phyloP scores from a whole-genome alignment of 2,329 filamentous ascomycete species.

The Claviceps paspali region DNA sequence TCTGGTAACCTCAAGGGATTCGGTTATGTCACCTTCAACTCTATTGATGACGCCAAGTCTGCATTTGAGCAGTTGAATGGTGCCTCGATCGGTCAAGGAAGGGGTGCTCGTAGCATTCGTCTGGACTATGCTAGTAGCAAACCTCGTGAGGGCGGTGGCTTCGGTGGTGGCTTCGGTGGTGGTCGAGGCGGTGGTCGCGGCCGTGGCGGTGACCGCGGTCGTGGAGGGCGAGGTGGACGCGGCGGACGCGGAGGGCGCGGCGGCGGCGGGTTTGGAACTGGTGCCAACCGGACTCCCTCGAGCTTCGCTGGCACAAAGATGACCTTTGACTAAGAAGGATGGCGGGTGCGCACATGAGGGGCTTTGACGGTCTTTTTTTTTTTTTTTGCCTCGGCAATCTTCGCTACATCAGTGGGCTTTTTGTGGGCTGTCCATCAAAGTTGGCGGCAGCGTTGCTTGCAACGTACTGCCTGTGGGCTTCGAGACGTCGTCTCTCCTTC shows the following conservation, averaged over 20 bases:
- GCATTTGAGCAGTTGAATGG: slow-evolving; percentile 60
- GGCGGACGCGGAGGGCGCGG: slow-evolving; percentile 27
- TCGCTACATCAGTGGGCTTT: slow-evolving; percentile 25
- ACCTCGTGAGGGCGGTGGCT: slow-evolving; percentile 37
- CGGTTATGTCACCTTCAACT: slow-evolving; percentile 74
- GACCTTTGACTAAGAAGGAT: slow-evolving; percentile 44
- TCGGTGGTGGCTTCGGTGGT: slow-evolving; percentile 30
- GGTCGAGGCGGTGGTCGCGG: slow-evolving; percentile 33
- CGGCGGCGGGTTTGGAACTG: slow-evolving; percentile 35
- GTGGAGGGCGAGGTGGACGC: slow-evolving; percentile 34
- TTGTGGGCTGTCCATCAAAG: slow-evolving; percentile 42
- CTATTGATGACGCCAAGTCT: slow-evolving; percentile 66
- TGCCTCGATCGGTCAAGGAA: slow-evolving; percentile 42
- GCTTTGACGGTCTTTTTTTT: too few relatives aligned
- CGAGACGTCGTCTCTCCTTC: slow-evolving; percentile 35
- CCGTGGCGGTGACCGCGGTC: slow-evolving; percentile 16
- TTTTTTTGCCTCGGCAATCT: slow-evolving; percentile 27
- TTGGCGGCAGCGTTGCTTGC: slow-evolving; percentile 15
- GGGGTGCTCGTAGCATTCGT: slow-evolving; percentile 60
- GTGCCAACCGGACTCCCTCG: slow-evolving; percentile 27
- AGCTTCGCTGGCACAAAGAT: slow-evolving; percentile 58
- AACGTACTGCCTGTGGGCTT: slow-evolving; percentile 29
- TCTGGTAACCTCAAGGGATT: slow-evolving; percentile 80
- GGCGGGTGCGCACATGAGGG: slow-evolving; percentile 23
- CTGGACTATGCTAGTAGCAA: slow-evolving; percentile 68